Base-by-base conservation (phyloP, 306 rosid genomes). In the Glycine tomentella region DNA sequence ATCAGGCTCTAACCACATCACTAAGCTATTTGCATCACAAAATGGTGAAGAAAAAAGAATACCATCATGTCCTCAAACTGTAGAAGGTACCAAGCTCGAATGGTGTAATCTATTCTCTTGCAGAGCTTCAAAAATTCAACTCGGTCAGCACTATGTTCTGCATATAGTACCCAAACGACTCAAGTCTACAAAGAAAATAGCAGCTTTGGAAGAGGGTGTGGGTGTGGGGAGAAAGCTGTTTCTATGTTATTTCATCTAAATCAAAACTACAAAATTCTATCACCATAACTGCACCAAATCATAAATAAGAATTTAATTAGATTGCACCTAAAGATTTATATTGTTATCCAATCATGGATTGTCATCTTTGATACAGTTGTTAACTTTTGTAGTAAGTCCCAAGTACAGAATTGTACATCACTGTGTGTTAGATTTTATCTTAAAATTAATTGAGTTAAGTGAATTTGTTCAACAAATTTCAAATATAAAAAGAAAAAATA, bases 21-120 rank as follows among this genome's bases (percentile, higher is more conserved):
- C 52, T 63, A 80, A 56, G 17, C 20, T 64, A 64, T 25, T 0
- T 57, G 40, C 79, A 20, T 52, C 56, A 66, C 36, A 53, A 46
- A 63, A 62, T 79, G 55, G 48, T 72, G 0, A 68, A 36, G 53
- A 44, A 66, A 66, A 65, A 66, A 65, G 7, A 82, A 59, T 88
- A 95, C 97, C 99, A 95, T 95, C 90, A 95, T 87, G 75, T 95
- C 99, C 83, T 95, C 99, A 83, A 93, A 95, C 44, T 95, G 99
- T 31, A 95, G 89, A 81, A 88, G 92, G 75, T 92, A 95, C 99
- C 97, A 95, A 36, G 97, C 97, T 69, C 99, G 88, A 83, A 95
- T 89, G 15, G 97, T 95, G 79, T 89, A 95, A 87, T 95, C 98
- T 38, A 92, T 87, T 79, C 97, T 91, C 86, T 89, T 92, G 82